These are phyloP conservation scores for Monosporascus sp. DNA, from an alignment of 2,329 filamentous ascomycete species.

Conservation along the genomic window DNA sequence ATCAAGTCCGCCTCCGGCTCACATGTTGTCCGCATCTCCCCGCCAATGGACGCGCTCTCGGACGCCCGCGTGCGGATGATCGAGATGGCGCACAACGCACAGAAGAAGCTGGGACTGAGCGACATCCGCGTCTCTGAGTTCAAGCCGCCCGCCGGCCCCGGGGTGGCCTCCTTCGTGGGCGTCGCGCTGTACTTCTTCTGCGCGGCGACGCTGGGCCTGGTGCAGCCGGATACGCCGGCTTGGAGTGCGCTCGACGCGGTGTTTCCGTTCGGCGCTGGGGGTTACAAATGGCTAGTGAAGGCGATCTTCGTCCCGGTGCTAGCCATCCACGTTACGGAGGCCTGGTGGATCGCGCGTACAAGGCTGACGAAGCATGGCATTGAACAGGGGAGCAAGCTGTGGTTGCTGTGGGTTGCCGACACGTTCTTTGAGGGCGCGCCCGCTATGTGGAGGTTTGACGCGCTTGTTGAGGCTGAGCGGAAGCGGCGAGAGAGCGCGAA, in stretches of 20 bases:
- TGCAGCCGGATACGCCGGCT: constrained; percentile 45
- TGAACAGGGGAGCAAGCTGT: constrained; percentile 37
- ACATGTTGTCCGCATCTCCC: constrained; percentile 58
- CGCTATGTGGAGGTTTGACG: constrained; percentile 47
- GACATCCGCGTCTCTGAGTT: constrained; percentile 38
- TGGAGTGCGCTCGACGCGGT: constrained; percentile 45
- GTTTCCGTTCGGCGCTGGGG: constrained; percentile 52
- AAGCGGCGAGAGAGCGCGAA: constrained; percentile 36
- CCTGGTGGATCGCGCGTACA: constrained; percentile 44
- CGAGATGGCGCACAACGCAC: constrained; percentile 58
- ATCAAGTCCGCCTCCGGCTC: constrained; percentile 46
- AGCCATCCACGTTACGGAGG: constrained; percentile 61
- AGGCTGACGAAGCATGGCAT: constrained; percentile 45
- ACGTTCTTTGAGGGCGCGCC: constrained; percentile 51
- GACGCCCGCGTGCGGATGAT: constrained; percentile 69
- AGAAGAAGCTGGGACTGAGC: constrained; percentile 55
- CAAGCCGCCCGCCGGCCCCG: constrained; percentile 35
- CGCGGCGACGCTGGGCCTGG: constrained; percentile 41
- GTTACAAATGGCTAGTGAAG: constrained; percentile 55
- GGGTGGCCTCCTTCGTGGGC: constrained; percentile 48
- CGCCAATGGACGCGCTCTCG: constrained; percentile 61
- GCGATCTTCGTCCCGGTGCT: constrained; percentile 55
- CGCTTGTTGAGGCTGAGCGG: constrained; percentile 38
- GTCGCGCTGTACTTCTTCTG: constrained; percentile 50
- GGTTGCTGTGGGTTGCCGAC: constrained; percentile 50